Conservation (phyloP, 208 protist species). For the Angomonas ambiguus region DNA sequence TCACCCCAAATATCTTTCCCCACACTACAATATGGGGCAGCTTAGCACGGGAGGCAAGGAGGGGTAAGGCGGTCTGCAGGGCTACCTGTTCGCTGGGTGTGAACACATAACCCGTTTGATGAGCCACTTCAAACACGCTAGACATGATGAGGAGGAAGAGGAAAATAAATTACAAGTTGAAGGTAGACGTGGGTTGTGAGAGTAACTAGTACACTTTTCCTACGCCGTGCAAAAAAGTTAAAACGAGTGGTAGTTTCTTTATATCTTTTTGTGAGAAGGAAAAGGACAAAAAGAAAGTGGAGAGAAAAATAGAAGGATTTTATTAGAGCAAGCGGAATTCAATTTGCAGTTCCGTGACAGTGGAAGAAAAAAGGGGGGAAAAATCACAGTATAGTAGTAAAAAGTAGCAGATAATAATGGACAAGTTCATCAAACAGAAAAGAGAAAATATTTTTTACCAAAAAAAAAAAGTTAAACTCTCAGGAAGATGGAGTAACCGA, state of each 20-base stretch:
- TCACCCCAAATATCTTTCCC: slow-evolving; percentile 82
- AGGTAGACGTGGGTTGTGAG: too few species aligned
- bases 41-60: slow-evolving; percentile 62
- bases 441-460: neutral
- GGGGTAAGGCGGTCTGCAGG: slow-evolving; percentile 63
- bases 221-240: too few species aligned
- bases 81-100: slow-evolving; percentile 67
- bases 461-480: neutral
- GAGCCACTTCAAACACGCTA: neutral
- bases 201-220: too few species aligned
- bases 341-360: too few species aligned
- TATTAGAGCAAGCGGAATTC: too few species aligned
- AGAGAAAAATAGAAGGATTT: slow-evolving; percentile 7
- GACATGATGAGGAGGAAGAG: too few species aligned
- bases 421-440: slow-evolving; percentile 4
- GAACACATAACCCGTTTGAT: slow-evolving; percentile 6
- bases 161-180: too few species aligned
- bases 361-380: too few species aligned
- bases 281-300: slow-evolving; percentile 10
- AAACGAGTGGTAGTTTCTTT: too few species aligned
- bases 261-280: neutral
- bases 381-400: neutral
- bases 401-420: neutral
- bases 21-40: slow-evolving; percentile 59
- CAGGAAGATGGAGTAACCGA: too few species aligned